Evolutionary conservation across 495 filamentous ascomycete genomes (phyloP).

Genomic region (Annulohypoxylon stygium): DNA sequence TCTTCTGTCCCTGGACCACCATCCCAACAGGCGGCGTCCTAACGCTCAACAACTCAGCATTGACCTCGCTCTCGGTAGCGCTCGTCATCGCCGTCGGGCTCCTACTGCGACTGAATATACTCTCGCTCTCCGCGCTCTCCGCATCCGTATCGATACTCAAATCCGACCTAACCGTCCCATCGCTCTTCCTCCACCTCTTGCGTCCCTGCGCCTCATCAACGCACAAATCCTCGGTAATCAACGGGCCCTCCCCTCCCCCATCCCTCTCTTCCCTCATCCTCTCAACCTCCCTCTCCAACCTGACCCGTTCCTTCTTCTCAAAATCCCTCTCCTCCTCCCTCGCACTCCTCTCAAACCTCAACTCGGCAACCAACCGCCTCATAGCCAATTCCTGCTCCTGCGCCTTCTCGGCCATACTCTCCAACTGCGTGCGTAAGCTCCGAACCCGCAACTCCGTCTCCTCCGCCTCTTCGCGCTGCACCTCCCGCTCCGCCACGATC

Average conservation of each 20-base stretch:
- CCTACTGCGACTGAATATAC: slow-evolving; percentile 72
- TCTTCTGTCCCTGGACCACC: background rate
- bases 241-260: slow-evolving; percentile 39
- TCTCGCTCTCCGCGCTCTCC: slow-evolving; percentile 69
- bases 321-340: slow-evolving; percentile 57
- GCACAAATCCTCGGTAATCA: slow-evolving; percentile 65
- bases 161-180: slow-evolving; percentile 61
- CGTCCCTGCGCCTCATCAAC: slow-evolving; percentile 65
- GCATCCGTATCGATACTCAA: slow-evolving; percentile 62
- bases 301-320: slow-evolving; percentile 38
- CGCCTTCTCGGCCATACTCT: slow-evolving; percentile 78
- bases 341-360: slow-evolving; percentile 69
- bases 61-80: slow-evolving; percentile 46
- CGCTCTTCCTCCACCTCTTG: slow-evolving; percentile 65
- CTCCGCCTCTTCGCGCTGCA: slow-evolving; percentile 77
- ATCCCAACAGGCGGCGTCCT: background rate
- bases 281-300: slow-evolving; percentile 57
- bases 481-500: slow-evolving; percentile 71
- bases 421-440: slow-evolving; percentile 79
- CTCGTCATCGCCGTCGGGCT: slow-evolving; percentile 63
- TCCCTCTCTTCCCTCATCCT: background rate
- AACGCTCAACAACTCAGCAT: slow-evolving; percentile 26
- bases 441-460: slow-evolving; percentile 76
- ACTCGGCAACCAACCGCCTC: slow-evolving; percentile 71
- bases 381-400: slow-evolving; percentile 74